Percentiles rank a stretch among this genome's conserved stretches.
phyloP scores from a whole-genome alignment of 495 filamentous ascomycete species.

The Neurospora sp. region DNA sequence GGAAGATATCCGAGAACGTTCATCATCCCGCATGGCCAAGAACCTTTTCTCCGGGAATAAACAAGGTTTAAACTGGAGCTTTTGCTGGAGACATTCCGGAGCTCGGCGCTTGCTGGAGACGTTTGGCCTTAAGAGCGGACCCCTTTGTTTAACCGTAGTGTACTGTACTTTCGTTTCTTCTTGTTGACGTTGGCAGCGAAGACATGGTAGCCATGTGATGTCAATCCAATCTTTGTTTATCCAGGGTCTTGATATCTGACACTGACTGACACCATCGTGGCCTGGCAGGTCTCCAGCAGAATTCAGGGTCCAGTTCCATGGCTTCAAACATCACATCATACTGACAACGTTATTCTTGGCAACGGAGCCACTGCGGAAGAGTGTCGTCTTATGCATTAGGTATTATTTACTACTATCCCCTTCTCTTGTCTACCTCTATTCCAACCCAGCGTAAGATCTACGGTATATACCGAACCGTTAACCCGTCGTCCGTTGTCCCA shows the following conservation, averaged over 20 bases:
- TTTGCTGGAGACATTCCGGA: neutral
- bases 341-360: neutral
- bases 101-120: neutral
- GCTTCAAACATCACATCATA: neutral
- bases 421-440: neutral
- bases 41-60: neutral
- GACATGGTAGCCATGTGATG: neutral
- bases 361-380: neutral
- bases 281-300: neutral
- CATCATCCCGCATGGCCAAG: neutral
- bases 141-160: neutral
- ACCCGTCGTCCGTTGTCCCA: neutral
- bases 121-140: neutral
- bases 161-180: neutral
- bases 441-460: neutral
- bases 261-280: neutral
- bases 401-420: neutral
- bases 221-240: neutral
- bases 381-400: neutral
- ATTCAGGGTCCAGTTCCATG: neutral
- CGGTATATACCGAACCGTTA: neutral
- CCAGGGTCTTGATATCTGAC: neutral
- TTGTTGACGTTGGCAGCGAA: neutral
- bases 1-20: neutral
- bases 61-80: neutral